phyloP scores from a whole-genome alignment of 306 rosid genomes.

The Pterocarpus macrocarpus region DNA sequence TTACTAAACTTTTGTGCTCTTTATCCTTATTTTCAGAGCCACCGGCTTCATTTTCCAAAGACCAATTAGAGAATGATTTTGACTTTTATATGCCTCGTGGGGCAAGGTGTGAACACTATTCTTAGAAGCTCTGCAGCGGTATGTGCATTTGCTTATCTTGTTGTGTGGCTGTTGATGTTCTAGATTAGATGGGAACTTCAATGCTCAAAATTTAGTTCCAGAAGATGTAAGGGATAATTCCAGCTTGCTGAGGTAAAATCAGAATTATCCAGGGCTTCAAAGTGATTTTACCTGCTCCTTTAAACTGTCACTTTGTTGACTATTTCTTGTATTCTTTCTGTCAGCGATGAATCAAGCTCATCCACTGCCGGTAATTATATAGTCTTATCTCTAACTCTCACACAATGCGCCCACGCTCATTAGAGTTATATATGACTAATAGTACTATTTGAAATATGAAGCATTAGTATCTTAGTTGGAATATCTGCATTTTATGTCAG shows the following conservation, averaged over 20 bases:
- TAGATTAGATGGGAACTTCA: conserved; percentile 54
- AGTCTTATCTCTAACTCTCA: not conserved
- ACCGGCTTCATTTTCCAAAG: conserved; percentile 53
- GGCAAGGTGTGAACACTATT: conserved; percentile 64
- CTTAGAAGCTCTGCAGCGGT: conserved; percentile 21
- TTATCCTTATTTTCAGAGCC: conserved; percentile 59
- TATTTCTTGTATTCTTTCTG: conserved; percentile 41
- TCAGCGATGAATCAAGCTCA: conserved; percentile 91
- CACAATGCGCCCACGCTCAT: not conserved
- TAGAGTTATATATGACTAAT: conserved; percentile 18
- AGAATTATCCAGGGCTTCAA: conserved; percentile 34
- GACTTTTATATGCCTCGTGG: conserved; percentile 50
- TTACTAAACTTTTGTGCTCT: conserved; percentile 24
- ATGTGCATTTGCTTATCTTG: conserved; percentile 40
- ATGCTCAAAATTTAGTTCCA: conserved; percentile 52
- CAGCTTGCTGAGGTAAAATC: conserved; percentile 74
- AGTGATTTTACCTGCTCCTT: conserved; percentile 18
- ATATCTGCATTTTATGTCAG: conserved; percentile 56
- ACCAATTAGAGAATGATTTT: conserved; percentile 57
- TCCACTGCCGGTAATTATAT: conserved; percentile 75
- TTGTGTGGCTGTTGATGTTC: conserved; percentile 51
- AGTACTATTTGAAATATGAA: conserved; percentile 11
- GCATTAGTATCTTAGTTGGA: conserved; percentile 34
- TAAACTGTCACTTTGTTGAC: conserved; percentile 43
- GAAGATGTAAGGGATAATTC: conserved; percentile 77